Evolutionary conservation across 495 filamentous ascomycete species (phyloP).

Genomic region (Aspergillus leporis): DNA sequence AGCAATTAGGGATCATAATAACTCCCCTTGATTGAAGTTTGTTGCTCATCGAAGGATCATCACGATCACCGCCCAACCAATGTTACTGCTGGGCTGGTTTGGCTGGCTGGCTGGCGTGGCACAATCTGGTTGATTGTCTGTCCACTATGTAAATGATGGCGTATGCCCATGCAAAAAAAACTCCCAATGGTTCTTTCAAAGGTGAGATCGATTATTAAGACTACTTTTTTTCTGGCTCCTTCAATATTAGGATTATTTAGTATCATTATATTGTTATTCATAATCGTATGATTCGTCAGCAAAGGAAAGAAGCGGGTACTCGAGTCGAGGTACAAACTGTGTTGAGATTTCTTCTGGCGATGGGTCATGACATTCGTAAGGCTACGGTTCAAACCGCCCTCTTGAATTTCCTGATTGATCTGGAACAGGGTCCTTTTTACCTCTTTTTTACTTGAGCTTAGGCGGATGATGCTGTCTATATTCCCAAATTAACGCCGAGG

Average conservation of each 20-base stretch:
- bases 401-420: conserved; percentile 9
- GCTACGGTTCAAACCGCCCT: conserved; percentile 17
- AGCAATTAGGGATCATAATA: neutral
- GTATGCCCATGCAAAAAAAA: neutral
- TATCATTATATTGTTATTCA: conserved; percentile 1
- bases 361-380: conserved; percentile 15
- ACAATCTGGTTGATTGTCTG: neutral
- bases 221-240: neutral
- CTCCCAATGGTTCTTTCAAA: neutral
- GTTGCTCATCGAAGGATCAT: conserved; percentile 14
- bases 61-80: conserved; percentile 3
- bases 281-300: conserved; percentile 5
- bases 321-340: conserved; percentile 4
- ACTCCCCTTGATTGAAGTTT: conserved; percentile 3
- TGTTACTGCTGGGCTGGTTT: neutral
- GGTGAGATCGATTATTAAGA: neutral
- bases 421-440: neutral
- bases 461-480: neutral
- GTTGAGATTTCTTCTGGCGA: conserved; percentile 6
- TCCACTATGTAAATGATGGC: conserved; percentile 2
- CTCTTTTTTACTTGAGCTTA: neutral
- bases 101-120: neutral
- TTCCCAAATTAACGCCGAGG: neutral
- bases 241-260: neutral
- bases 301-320: neutral